phyloP scores from a whole-genome alignment of 495 filamentous ascomycete genomes.

The Penicillium coffeae region DNA sequence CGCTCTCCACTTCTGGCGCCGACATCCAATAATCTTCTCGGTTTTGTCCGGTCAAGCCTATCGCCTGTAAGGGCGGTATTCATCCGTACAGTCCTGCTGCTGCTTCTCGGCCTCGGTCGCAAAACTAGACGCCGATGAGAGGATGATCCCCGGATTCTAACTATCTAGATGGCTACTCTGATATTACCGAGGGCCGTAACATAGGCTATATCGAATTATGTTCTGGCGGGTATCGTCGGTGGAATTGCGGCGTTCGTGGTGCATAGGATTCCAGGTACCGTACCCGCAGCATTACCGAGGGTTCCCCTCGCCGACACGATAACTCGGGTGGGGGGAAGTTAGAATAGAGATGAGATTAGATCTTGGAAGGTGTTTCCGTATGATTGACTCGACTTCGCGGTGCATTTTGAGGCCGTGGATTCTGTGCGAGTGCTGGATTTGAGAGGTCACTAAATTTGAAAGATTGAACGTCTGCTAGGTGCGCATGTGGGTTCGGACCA shows the following conservation, averaged over 20 bases:
- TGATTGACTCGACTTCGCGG: too few species aligned
- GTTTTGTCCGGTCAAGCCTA: slow-evolving; percentile 13
- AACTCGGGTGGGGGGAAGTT: too few species aligned
- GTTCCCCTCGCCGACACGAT: too few species aligned
- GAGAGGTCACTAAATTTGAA: too few species aligned
- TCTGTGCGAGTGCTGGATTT: too few species aligned
- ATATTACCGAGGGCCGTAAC: neutral
- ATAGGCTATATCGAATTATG: neutral
- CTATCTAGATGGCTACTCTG: neutral
- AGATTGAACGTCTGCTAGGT: too few species aligned
- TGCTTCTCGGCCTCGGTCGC: too few species aligned
- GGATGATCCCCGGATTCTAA: neutral
- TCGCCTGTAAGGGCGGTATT: slow-evolving; percentile 17
- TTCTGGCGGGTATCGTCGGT: slow-evolving; percentile 20
- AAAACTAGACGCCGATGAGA: slow-evolving; percentile 14
- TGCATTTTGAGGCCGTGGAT: too few species aligned
- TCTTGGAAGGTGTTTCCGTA: too few species aligned
- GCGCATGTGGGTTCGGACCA: too few species aligned
- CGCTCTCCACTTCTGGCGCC: too few species aligned
- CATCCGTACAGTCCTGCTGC: neutral
- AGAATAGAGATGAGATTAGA: too few species aligned
- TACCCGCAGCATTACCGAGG: neutral
- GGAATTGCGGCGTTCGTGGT: slow-evolving; percentile 16
- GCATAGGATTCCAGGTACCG: neutral
- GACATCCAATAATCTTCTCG: slow-evolving; percentile 45